Evolutionary conservation across 78 protist genomes (phyloP).

Genomic region (Speleostelium caveatum): DNA sequence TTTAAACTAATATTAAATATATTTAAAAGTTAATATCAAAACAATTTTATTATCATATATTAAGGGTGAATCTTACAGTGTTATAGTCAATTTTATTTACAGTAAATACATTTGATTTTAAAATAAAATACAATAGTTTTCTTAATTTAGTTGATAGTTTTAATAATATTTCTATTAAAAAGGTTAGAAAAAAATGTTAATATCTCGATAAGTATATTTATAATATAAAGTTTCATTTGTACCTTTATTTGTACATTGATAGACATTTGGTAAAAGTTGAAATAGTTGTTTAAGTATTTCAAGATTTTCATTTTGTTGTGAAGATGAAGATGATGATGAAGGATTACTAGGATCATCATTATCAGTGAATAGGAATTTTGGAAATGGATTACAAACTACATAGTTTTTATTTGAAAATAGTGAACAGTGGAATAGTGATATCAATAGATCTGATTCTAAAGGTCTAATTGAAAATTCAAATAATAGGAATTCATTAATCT

Average conservation of each 20-base stretch:
- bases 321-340: background rate
- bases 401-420: background rate
- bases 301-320: conserved; percentile 10
- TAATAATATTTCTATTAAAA: background rate
- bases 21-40: too few species aligned
- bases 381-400: conserved; percentile 50
- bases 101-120: background rate
- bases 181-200: background rate
- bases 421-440: conserved; percentile 49
- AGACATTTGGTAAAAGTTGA: conserved; percentile 3
- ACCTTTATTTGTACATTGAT: conserved; percentile 11
- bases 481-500: background rate
- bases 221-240: background rate
- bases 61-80: background rate
- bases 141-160: background rate
- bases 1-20: conserved; percentile 13
- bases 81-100: background rate
- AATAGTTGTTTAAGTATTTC: conserved; percentile 13
- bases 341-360: conserved; percentile 27
- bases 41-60: too few species aligned
- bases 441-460: conserved; percentile 46
- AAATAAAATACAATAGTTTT: background rate
- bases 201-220: background rate
- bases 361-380: background rate
- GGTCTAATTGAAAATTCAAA: conserved; percentile 7